Base-by-base conservation (phyloP, 495 filamentous ascomycete species). In the Talaromyces wortmannii region DNA sequence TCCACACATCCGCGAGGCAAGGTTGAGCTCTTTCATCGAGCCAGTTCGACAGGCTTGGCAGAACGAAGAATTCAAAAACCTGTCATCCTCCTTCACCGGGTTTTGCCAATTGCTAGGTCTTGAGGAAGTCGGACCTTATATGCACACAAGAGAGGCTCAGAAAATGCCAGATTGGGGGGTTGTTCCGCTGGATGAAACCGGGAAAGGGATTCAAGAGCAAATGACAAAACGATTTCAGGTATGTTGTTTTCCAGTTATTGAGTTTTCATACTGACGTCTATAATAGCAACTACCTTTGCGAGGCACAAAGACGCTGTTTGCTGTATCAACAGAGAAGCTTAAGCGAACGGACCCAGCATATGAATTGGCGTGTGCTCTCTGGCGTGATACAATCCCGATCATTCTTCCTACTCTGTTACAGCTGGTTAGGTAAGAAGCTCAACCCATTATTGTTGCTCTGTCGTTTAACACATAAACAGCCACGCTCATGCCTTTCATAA, bases 401-500 rank as follows among this genome's bases (percentile, higher is more conserved):
- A 92, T 99, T 50, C 73, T 97, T 33, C 92, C 92, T 30, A 90
- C 88, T 53, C 67, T 99, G 5, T 81, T 98, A 44, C 85, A 91
- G 52, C 88, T 97, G 56, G 71, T 97, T 42, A 88, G 82, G 84
- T 91, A 76, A 54, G 70, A 55, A 8, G 16, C 7, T 31, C 48
- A 40, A 17, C 36, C 11, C 30, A n/a, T 23, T 5, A 29, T 29
- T 32, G 23, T n/a, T 48, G 8, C 8, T 15, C 3, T 45, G 17
- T 5, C 32, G 15, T 47, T 56, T 63, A 57, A 67, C 49, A 48
- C 36, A 56, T 23, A 49, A 64, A 64, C 53, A 94, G 87, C 59
- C 83, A 92, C 62, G 90, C 92, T 4, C 92, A 97, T 73, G 89
- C 91, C n/a, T 96, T 94, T 59, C 90, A 96, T 64, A 90, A 96